Evolutionary conservation across 495 filamentous ascomycete genomes (phyloP), one percentile per base, ranked within the genome.

Genomic region (Trichoderma reesei): DNA sequence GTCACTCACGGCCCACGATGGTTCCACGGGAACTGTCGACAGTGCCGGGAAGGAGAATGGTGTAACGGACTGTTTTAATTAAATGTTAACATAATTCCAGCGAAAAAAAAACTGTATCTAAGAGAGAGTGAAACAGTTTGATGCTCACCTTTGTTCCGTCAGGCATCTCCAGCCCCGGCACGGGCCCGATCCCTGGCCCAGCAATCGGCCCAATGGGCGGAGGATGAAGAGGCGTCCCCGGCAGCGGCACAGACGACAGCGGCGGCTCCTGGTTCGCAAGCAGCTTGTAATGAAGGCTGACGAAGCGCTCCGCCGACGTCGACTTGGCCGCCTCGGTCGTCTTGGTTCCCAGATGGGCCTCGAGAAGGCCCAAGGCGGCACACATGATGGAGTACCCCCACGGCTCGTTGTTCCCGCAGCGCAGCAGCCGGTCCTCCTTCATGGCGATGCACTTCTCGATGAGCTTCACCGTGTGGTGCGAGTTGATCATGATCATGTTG

Each of bases 381-480:
- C 73, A 78, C 73, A 79, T 73, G 67, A 78, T 77, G 33, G 70
- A 69, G 64, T 77, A 79, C 0, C 74, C 74, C 77, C 77, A 79
- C 7, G 76, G 77, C 66, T 79, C 77, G 70, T 77, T 73, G 65
- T 78, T 74, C 5, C 72, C 76, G 63, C 77, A 79, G 1, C 76
- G 67, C 0, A 79, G 69, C 18, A 78, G 74, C n/a, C 72, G 71
- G 61, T 79, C 76, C 67, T 79, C 77, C 67, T 78, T 77, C 59
- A 78, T 74, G 38, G 70, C 68, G 7, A 79, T 63, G 65, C 77
- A 78, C 66, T 74, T 74, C 63, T 77, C 74, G 48, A 79, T 69
- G 41, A 78, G 72, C 60, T 76, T 70, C 48, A 79, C 65, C 5
- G 73, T 78, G 66, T 77, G 71, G 65, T 76, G 72, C n/a, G 71